A percentile compares a stretch with the other conserved stretches of the same genome.
Conservation (phyloP, 176 grass and related monocot species). For the Aegilops speltoides region DNA sequence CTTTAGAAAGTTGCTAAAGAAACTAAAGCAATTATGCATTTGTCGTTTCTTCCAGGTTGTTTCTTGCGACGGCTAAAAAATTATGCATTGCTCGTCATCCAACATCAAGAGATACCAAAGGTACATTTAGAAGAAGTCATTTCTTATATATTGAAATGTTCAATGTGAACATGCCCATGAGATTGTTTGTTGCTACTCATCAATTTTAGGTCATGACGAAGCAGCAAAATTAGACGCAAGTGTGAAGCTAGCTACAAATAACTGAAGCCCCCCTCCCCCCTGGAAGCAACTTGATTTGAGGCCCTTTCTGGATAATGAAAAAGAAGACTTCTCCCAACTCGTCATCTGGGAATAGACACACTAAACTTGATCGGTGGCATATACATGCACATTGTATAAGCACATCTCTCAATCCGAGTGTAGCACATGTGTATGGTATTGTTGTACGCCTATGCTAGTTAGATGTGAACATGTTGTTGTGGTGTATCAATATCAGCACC, state of each 20-base stretch:
- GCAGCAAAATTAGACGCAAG: not conserved
- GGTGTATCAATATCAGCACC: not conserved
- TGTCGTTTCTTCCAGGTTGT: conserved; percentile 47
- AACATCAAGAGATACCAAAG: conserved; percentile 30
- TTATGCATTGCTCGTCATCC: conserved; percentile 64
- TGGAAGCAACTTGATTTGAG: not conserved
- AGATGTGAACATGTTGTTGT: not conserved
- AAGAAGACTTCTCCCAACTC: not conserved
- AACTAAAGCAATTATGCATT: not conserved
- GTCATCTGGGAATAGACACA: not conserved
- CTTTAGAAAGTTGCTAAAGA: not conserved
- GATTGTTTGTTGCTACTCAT: not conserved
- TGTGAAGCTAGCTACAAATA: conserved; percentile 35
- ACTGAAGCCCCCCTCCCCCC: not conserved
- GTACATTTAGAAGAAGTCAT: conserved; percentile 10
- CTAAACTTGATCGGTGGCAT: not conserved
- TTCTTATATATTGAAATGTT: not conserved
- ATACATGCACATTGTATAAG: not conserved
- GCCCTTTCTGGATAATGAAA: not conserved
- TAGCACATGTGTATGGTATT: not conserved
- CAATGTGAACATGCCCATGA: not conserved
- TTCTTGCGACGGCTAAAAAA: conserved; percentile 67
- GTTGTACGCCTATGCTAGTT: conserved; percentile 25
- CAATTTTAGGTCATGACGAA: conserved; percentile 26
- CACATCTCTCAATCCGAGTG: not conserved